phyloP scores from a whole-genome alignment of 164 flowering plant genomes.

The Stephania cephalantha region DNA sequence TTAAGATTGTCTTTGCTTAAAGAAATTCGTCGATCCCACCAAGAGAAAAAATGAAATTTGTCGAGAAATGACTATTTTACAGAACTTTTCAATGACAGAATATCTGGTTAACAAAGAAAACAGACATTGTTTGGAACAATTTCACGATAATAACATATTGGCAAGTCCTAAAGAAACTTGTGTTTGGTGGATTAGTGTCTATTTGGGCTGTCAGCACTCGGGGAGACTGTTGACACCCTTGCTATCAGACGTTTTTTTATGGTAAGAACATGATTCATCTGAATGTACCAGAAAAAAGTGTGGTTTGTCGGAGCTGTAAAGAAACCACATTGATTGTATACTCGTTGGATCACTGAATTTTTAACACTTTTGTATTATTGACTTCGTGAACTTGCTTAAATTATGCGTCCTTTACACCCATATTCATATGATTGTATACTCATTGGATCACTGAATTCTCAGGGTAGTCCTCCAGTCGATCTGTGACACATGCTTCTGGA shows the following conservation, averaged over 20 bases:
- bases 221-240: not conserved
- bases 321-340: not conserved
- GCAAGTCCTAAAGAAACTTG: not conserved
- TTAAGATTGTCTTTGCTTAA: too few relatives aligned
- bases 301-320: not conserved
- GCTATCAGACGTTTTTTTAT: too few relatives aligned
- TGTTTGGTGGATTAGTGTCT: not conserved
- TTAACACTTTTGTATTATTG: not conserved
- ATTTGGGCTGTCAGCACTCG: not conserved
- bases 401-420: not conserved
- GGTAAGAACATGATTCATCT: too few relatives aligned
- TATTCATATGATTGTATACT: not conserved
- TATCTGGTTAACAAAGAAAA: not conserved
- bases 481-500: slow-evolving; percentile 8
- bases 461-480: slow-evolving; percentile 25
- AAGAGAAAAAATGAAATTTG: too few relatives aligned
- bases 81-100: not conserved
- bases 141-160: not conserved
- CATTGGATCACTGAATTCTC: not conserved
- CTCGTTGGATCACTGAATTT: too few relatives aligned
- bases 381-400: not conserved
- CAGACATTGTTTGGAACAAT: not conserved
- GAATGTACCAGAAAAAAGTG: not conserved
- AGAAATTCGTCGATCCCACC: too few relatives aligned
- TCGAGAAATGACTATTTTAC: too few relatives aligned